A percentile compares a stretch with the other conserved stretches of the same genome.
These are phyloP conservation scores for Botryosphaeria agaves DNA, from an alignment of 2,329 filamentous ascomycete species.

Conservation along the genomic window DNA sequence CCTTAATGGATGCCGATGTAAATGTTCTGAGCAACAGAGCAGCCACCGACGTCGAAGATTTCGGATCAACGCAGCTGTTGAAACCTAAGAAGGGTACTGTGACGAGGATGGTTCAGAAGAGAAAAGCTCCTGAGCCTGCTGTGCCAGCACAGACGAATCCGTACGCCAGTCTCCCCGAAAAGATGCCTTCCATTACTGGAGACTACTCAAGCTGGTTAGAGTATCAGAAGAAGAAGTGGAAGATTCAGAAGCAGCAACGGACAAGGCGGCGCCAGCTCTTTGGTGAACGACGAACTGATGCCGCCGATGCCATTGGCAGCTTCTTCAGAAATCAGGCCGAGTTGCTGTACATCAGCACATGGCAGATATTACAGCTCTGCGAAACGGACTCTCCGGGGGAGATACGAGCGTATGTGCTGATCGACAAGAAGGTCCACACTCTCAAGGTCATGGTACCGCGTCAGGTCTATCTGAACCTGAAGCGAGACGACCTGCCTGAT, in stretches of 20 bases:
- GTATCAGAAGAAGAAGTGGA: constrained; percentile 99
- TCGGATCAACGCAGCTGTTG: constrained; percentile 50
- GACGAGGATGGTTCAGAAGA: constrained; percentile 30
- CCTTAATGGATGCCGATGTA: constrained; percentile 54
- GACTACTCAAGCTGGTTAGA: constrained; percentile 78
- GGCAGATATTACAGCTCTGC: constrained; percentile 83
- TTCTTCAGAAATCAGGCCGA: constrained; percentile 89
- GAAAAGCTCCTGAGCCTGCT: constrained; percentile 27
- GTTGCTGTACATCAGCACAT: constrained; percentile 74
- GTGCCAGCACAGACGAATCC: constrained; percentile 50
- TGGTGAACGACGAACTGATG: constrained; percentile 55
- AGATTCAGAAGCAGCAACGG: constrained; percentile 83
- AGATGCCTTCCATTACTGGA: constrained; percentile 69
- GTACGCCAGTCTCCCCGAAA: constrained; percentile 62
- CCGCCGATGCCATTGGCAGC: constrained; percentile 43
- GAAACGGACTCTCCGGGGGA: constrained; percentile 72
- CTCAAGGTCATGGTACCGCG: constrained; percentile 81
- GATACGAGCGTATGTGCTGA: constrained; percentile 76
- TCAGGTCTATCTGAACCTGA: constrained; percentile 82
- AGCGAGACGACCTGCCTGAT: constrained; percentile 71
- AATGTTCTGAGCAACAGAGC: constrained; percentile 43
- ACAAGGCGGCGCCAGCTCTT: constrained; percentile 78
- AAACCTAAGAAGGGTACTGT: constrained; percentile 19
- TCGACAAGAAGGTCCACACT: constrained; percentile 79
- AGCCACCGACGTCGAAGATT: constrained; percentile 61